Evolutionary conservation across 2,329 filamentous ascomycete species (phyloP), one percentile per base, ranked within the genome.

Genomic region (Phyllachora maydis): DNA sequence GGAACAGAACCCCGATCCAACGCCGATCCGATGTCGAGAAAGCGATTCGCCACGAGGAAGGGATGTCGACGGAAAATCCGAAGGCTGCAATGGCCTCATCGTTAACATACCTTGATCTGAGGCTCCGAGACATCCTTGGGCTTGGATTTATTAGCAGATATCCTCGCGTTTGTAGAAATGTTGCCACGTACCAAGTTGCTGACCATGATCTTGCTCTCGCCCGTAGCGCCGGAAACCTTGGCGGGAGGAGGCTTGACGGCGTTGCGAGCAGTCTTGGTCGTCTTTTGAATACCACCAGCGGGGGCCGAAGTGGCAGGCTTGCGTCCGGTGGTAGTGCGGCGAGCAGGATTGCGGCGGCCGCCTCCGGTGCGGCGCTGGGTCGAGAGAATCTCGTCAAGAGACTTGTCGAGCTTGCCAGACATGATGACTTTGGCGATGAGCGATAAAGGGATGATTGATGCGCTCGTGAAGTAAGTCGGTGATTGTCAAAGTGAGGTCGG

Each of bases 81-180:
- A 49, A 59, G 68, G 59, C 53, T 45, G 52, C 47, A 55, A 51
- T 45, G 55, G 66, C 71, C 72, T 73, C 61, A 75, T 67, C 62
- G 71, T 82, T 76, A 82, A 98, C 88, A 90, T 98, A 98, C 88
- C 88, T 98, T 95, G 61, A 98, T 90, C 72, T 90, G 79, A 59
- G 59, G 60, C 66, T 95, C 85, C 56, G 71, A 79, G 53, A 98
- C 82, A 70, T 98, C 88, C 60, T 74, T 72, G 50, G 88, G 88
- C 81, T 95, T 10, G 26, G 11, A 6, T 14, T 23, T 14, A 50
- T 76, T 56, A 75, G 63, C 23, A 21, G 31, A 21, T 11, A 16
- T n/a, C 8, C 14, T 13, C 18, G 12, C 16, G 4, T 18, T 8
- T 16, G 3, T 21, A 22, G 10, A 22, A 8, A 38, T 3, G 14